Evolutionary conservation across 2,329 filamentous ascomycete genomes (phyloP).

Genomic region (Colletotrichum scovillei): DNA sequence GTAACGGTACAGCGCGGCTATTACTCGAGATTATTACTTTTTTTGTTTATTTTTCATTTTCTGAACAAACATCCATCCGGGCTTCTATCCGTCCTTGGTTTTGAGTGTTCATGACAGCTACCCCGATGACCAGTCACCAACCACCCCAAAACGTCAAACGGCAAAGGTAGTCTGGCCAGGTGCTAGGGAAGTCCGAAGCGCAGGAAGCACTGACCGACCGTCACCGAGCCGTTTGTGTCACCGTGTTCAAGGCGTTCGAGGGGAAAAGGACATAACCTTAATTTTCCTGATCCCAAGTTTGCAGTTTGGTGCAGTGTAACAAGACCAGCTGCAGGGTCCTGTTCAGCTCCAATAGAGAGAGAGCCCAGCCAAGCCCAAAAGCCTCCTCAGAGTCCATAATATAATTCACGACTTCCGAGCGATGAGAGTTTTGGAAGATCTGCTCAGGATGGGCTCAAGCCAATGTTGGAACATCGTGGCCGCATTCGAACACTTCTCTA

Average conservation of each 20-base stretch:
- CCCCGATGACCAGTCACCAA: not conserved
- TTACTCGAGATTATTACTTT: not conserved
- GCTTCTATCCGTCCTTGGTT: slow-evolving; percentile 18
- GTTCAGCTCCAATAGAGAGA: not conserved
- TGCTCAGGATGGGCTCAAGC: not conserved
- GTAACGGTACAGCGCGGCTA: not conserved
- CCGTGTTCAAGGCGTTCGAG: not conserved
- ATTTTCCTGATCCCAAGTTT: not conserved
- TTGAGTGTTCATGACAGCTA: slow-evolving; percentile 2
- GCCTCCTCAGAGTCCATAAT: not conserved
- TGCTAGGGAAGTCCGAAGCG: slow-evolving; percentile 13
- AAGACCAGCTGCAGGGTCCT: not conserved
- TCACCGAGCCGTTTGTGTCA: not conserved
- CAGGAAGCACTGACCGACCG: not conserved
- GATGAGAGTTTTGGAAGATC: not conserved
- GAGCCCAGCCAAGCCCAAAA: not conserved
- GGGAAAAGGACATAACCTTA: slow-evolving; percentile 3
- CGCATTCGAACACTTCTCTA: slow-evolving; percentile 15
- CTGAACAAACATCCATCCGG: not conserved
- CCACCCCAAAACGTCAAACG: not conserved
- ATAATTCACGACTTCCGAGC: not conserved
- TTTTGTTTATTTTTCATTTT: not conserved
- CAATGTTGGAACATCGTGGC: slow-evolving; percentile 22
- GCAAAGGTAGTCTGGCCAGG: not conserved
- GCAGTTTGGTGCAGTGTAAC: slow-evolving; percentile 9